Conservation (phyloP, 2,329 filamentous ascomycete genomes). For the Penicillium sp. region DNA sequence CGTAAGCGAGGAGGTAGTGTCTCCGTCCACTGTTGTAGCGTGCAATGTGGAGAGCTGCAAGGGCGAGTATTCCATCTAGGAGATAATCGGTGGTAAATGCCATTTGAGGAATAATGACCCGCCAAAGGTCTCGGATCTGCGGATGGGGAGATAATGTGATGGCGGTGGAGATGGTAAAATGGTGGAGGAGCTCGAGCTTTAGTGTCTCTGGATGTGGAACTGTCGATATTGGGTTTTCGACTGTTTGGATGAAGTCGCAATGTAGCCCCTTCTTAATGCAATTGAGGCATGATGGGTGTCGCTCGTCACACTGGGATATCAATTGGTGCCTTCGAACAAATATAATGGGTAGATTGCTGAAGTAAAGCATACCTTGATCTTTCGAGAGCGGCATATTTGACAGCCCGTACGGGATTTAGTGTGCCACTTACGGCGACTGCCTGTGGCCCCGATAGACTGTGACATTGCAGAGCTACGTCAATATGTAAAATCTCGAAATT, state of each 20-base stretch:
- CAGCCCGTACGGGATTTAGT: neutral
- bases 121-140: slow-evolving; percentile 1
- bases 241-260: neutral
- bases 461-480: neutral
- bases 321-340: neutral
- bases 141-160: neutral
- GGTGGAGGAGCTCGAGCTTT: slow-evolving; percentile 1
- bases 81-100: neutral
- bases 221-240: neutral
- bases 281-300: neutral
- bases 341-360: neutral
- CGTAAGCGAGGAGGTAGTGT: neutral
- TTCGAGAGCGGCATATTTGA: neutral
- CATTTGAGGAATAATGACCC: neutral
- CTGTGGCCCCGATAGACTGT: too few species aligned
- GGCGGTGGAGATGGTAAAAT: slow-evolving; percentile 2
- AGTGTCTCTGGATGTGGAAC: neutral
- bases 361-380: neutral
- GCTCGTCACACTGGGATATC: neutral
- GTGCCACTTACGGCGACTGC: neutral
- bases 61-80: slow-evolving; percentile 1
- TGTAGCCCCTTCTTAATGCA: neutral
- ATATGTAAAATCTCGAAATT: neutral
- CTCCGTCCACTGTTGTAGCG: neutral
- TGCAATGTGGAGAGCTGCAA: slow-evolving; percentile 2